These are phyloP conservation scores for Tolypocladium paradoxum DNA, from an alignment of 2,329 filamentous ascomycete species.

Conservation along the genomic window DNA sequence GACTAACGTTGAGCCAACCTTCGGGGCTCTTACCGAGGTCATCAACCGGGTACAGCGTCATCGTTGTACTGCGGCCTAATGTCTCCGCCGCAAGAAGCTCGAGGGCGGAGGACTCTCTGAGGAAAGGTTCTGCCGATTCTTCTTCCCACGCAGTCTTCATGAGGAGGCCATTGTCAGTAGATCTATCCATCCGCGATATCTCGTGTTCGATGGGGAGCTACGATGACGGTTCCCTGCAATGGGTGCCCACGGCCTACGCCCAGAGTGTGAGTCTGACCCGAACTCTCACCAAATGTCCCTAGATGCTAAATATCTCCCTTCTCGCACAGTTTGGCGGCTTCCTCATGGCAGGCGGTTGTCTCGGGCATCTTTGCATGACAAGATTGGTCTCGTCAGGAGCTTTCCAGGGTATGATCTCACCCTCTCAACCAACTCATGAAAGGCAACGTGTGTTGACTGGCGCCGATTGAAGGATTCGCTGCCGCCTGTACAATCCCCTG, in stretches of 20 bases:
- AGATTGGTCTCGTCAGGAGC: constrained; percentile 3
- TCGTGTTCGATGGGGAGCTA: too few species aligned
- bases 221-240: constrained; percentile 4
- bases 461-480: background rate
- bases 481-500: constrained; percentile 6
- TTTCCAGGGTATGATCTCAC: constrained; percentile 1
- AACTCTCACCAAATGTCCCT: background rate
- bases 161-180: too few species aligned
- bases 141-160: too few species aligned
- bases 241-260: constrained; percentile 6
- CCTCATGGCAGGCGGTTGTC: constrained; percentile 4
- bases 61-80: too few species aligned
- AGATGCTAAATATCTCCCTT: background rate
- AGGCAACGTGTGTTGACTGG: background rate
- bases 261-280: background rate
- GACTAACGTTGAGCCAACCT: too few species aligned
- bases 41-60: too few species aligned
- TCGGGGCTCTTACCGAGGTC: too few species aligned
- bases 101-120: too few species aligned
- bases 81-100: too few species aligned
- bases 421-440: background rate
- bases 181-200: too few species aligned
- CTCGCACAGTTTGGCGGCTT: constrained; percentile 5
- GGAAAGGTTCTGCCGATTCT: too few species aligned
- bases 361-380: constrained; percentile 6